These are phyloP conservation scores for Pseudozyma thailandica DNA, from an alignment of 1,284 basidiomycete genomes.

Conservation along the genomic window DNA sequence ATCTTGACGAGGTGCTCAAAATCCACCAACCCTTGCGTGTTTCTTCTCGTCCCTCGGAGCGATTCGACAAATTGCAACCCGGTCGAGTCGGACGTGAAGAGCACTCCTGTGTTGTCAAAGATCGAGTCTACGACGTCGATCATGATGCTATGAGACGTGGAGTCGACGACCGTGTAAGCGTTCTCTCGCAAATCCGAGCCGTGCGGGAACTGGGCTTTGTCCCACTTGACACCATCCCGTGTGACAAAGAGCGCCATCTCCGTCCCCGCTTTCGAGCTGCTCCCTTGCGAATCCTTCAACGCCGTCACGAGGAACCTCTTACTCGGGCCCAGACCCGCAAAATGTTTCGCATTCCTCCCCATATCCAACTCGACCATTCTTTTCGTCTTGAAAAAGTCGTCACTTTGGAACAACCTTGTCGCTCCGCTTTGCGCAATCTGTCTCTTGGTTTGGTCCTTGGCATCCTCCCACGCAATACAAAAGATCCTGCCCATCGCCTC, in stretches of 20 bases:
- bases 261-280: conserved; percentile 26
- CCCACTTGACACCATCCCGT: conserved; percentile 58
- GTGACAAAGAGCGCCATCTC: conserved; percentile 65
- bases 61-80: conserved; percentile 95
- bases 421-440: conserved; percentile 11
- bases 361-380: conserved; percentile 57
- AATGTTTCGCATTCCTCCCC: conserved; percentile 58
- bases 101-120: conserved; percentile 79
- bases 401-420: conserved; percentile 57
- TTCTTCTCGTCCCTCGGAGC: conserved; percentile 88
- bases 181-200: conserved; percentile 84
- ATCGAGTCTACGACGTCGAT: conserved; percentile 78
- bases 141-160: conserved; percentile 87
- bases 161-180: conserved; percentile 94
- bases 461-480: conserved; percentile 65
- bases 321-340: conserved; percentile 61
- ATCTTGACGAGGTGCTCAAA: conserved; percentile 90
- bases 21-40: conserved; percentile 87
- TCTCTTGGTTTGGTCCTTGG: conserved; percentile 7
- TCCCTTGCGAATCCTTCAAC: conserved; percentile 52
- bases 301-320: conserved; percentile 63
- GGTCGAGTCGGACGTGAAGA: conserved; percentile 93
- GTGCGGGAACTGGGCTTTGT: conserved; percentile 76
- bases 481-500: conserved; percentile 57
- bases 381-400: conserved; percentile 60